A percentile compares a stretch with the other conserved stretches of the same genome.
Evolutionary conservation across 2,329 filamentous ascomycete genomes (phyloP).

Genomic region (Paraphaeosphaeria minitans): DNA sequence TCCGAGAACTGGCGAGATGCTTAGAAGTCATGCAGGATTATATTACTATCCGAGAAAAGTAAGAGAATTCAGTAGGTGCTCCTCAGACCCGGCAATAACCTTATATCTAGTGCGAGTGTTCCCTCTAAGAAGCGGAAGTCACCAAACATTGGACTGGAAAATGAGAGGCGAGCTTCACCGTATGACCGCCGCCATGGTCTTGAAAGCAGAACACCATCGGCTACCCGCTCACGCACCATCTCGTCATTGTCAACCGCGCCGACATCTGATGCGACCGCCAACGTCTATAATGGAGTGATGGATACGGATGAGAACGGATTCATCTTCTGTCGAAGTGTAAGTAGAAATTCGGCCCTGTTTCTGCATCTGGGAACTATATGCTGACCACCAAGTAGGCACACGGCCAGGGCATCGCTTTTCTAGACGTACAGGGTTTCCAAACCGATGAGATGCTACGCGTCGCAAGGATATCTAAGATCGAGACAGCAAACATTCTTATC

Average conservation of each 20-base stretch:
- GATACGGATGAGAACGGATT: conserved; percentile 44
- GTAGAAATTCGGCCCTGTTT: neutral
- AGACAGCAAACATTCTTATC: conserved; percentile 43
- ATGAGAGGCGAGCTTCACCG: conserved; percentile 29
- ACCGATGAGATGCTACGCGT: conserved; percentile 43
- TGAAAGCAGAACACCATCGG: conserved; percentile 23
- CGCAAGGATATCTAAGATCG: conserved; percentile 33
- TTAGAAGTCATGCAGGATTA: conserved; percentile 52
- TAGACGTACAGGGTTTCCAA: conserved; percentile 43
- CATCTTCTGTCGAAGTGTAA: conserved; percentile 42
- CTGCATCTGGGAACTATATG: neutral
- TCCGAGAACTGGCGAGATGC: conserved; percentile 47
- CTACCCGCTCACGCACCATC: conserved; percentile 30
- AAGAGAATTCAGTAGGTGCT: neutral
- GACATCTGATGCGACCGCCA: conserved; percentile 6
- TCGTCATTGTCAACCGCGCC: conserved; percentile 15
- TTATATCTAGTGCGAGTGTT: neutral
- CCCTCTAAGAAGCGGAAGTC: conserved; percentile 34
- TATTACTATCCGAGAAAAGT: conserved; percentile 40
- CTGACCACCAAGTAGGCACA: conserved; percentile 18
- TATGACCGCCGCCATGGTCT: conserved; percentile 21
- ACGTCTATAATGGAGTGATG: conserved; percentile 51
- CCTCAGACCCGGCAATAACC: neutral
- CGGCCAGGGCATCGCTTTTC: conserved; percentile 22
- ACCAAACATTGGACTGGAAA: conserved; percentile 20